A percentile compares a stretch with the other conserved stretches of the same genome.
These are phyloP conservation scores for Colletotrichum sp. DNA, from an alignment of 2,329 filamentous ascomycete genomes.

Conservation along the genomic window DNA sequence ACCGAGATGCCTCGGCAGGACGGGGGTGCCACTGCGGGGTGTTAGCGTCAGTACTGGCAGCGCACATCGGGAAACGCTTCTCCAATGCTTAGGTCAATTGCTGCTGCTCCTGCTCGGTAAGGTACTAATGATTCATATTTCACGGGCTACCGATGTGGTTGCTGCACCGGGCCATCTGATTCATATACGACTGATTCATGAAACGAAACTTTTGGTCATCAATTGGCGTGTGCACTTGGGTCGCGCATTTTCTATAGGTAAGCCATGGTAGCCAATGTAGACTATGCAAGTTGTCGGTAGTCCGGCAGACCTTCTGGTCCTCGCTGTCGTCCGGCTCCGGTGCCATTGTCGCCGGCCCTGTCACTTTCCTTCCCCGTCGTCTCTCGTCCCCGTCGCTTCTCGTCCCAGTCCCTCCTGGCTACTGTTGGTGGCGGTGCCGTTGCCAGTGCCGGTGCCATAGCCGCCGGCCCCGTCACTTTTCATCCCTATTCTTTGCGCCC, in stretches of 20 bases:
- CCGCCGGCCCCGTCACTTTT: background rate
- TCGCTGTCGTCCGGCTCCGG: background rate
- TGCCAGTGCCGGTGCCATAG: background rate
- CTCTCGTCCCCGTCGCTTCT: background rate
- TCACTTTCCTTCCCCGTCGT: background rate
- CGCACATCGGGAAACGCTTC: background rate
- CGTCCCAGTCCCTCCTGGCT: background rate
- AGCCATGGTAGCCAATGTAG: background rate
- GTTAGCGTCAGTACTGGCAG: background rate
- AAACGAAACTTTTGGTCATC: background rate
- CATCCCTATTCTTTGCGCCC: background rate
- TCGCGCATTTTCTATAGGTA: background rate
- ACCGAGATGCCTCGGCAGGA: slow-evolving; percentile 20
- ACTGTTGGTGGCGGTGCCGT: background rate
- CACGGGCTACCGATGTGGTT: background rate
- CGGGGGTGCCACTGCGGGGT: slow-evolving; percentile 12
- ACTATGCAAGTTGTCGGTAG: background rate
- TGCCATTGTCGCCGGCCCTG: background rate
- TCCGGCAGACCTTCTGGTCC: background rate
- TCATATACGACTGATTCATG: background rate
- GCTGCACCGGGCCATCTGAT: background rate
- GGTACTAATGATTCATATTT: background rate
- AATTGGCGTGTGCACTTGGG: background rate
- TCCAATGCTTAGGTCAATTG: background rate
- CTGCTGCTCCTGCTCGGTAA: background rate